Base-by-base conservation (phyloP, 2,329 filamentous ascomycete species). In the Didymella arachidicola region DNA sequence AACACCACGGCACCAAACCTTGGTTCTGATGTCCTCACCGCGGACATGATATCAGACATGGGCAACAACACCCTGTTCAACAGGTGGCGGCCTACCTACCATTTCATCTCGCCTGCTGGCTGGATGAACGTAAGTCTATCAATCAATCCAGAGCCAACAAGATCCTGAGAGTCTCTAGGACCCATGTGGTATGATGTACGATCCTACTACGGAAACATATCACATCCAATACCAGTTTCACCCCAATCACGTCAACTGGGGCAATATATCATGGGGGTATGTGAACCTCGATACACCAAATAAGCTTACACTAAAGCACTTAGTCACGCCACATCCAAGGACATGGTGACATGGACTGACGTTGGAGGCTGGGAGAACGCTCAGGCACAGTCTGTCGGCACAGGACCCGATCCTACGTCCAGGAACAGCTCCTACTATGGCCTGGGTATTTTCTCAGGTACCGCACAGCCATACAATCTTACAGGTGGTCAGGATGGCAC, bases 201-300 rank as follows among this genome's bases (percentile, higher is more conserved):
- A 83, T 68, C 81, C 80, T 14, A 74, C 69, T 3, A 74, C 77
- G 32, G 79, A 80, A 29, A 70, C 71, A 2, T 86, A 85, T 58
- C 83, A 86, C 61, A 64, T 85, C 7, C 82, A 81, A 65, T 86
- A 83, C 67, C 83, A 86, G 68, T 84, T 78, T 74, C 77, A 82
- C 64, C 79, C 79, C 1, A 70, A 81, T 46, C 79, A 81, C 57
- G 75, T 81, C 63, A 79, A 79, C 59, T 81, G 79, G 79, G 79
- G 80, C 16, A 81, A 81, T 60, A 81, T 81, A 38, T 74, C 72
- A 8, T 76, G 72, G 73, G 73, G 72, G 69, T 69, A 65, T 25
- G 58, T 51, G 1, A 46, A 14, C 8, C 27, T 1, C 43, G 5
- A 6, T 18, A 19, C 16, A 19, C 5, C 39, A 36, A 27, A 32